Percentiles rank a stretch among this genome's conserved stretches.
These are phyloP conservation scores for Astraeus odoratus DNA, from an alignment of 768 basidiomycete species.

Conservation along the genomic window DNA sequence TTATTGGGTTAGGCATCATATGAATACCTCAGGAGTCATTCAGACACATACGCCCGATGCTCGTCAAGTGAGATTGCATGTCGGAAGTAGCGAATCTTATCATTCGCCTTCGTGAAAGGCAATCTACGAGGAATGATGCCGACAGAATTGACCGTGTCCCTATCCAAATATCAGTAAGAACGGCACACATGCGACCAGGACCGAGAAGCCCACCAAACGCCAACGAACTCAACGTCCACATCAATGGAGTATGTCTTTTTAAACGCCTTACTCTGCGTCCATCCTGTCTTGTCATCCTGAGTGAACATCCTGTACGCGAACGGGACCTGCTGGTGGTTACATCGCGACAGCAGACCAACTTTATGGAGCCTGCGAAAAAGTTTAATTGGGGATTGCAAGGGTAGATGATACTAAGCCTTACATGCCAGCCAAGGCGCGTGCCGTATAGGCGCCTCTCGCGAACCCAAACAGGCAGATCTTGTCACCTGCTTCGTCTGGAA, in stretches of 20 bases:
- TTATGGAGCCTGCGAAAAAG: conserved; percentile 46
- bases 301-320: conserved; percentile 68
- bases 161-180: conserved; percentile 18
- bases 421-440: conserved; percentile 71
- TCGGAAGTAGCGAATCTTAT: conserved; percentile 56
- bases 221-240: conserved; percentile 65
- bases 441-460: conserved; percentile 72
- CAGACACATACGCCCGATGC: conserved; percentile 23
- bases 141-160: conserved; percentile 69
- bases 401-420: conserved; percentile 17
- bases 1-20: neutral
- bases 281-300: conserved; percentile 48
- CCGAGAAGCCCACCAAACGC: conserved; percentile 51
- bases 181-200: neutral
- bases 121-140: conserved; percentile 56
- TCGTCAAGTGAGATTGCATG: conserved; percentile 70
- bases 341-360: conserved; percentile 62
- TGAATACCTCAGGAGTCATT: neutral
- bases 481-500: conserved; percentile 55
- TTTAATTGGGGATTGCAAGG: too few relatives aligned
- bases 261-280: conserved; percentile 59
- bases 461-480: conserved; percentile 79
- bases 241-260: conserved; percentile 74
- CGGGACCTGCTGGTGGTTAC: conserved; percentile 70
- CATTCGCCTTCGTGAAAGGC: conserved; percentile 60